Evolutionary conservation across 2,329 filamentous ascomycete species (phyloP), one percentile per base, ranked within the genome.

Genomic region (Seiridium unicorne): DNA sequence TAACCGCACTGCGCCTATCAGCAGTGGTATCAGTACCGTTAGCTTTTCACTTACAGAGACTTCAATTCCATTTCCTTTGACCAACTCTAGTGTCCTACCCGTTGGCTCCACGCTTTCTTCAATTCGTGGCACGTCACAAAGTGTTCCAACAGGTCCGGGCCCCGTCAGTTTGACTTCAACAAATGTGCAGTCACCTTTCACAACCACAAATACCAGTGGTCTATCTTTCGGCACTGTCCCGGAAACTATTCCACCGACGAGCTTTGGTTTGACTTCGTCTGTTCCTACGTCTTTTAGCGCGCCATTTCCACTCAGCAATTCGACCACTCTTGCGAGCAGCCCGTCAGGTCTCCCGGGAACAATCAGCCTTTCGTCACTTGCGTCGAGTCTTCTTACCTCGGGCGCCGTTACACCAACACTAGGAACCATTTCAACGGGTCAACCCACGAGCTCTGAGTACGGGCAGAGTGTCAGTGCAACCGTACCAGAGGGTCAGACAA

Each of bases 101-200:
- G 18, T 26, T 26, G 18, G 18, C 18, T 26, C 18, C 18, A 26
- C 18, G 18, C 18, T 26, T 26, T 26, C 18, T 11, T 38, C 54
- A 60, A 55, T 61, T 53, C 40, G 49, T 5, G 47, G 51, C n/a
- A 54, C 62, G 40, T 62, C 63, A 26, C 59, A 59, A 10, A 64
- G 61, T 49, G 54, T 62, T 18, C 54, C 62, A 35, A 65, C 64
- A 13, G 61, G 55, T 1, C 61, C 63, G 3, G 60, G 63, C 1
- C 62, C 65, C 32, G 31, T 63, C 8, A 55, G 49, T 11, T 11
- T 47, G 51, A 61, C 59, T 2, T 36, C 31, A 3, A 7, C 51
- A n/a, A 44, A 11, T 26, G 18, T 26, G 9, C 59, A 11, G 3
- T 53, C 59, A 1, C 26, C 44, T 3, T 10, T 44, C 31, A 44